These are phyloP conservation scores for Debaryomyces sp. DNA, from an alignment of 1,139 yeast species.

Conservation along the genomic window DNA sequence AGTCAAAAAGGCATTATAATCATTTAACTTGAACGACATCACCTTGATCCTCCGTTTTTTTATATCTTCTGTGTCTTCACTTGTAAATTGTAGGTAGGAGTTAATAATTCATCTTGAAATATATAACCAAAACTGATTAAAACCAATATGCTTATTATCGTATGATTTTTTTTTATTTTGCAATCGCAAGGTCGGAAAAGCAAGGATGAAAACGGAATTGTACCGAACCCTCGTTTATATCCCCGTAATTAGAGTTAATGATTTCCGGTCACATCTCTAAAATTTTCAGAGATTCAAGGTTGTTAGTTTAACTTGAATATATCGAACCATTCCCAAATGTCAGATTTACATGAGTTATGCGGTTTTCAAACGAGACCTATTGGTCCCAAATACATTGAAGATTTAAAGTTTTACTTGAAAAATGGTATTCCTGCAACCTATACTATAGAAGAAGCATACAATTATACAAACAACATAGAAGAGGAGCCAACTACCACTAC, in stretches of 20 bases:
- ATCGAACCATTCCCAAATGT: slow-evolving; percentile 40
- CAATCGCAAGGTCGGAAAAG: slow-evolving; percentile 3
- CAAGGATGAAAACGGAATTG: background rate
- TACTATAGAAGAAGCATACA: slow-evolving; percentile 74
- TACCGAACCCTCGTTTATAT: background rate
- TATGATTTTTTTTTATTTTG: slow-evolving; percentile 9
- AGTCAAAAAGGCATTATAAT: slow-evolving; percentile 34
- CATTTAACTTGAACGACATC: slow-evolving; percentile 36
- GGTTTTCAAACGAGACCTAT: slow-evolving; percentile 61
- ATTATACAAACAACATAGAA: slow-evolving; percentile 46
- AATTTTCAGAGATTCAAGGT: slow-evolving; percentile 1
- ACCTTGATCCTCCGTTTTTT: background rate
- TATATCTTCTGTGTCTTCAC: background rate
- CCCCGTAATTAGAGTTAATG: background rate
- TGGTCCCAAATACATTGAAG: slow-evolving; percentile 42
- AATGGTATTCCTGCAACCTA: slow-evolving; percentile 82
- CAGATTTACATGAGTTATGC: slow-evolving; percentile 72
- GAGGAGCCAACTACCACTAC: slow-evolving; percentile 52
- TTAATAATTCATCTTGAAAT: background rate
- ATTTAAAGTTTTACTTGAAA: slow-evolving; percentile 49
- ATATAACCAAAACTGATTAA: background rate
- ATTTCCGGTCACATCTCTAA: slow-evolving; percentile 5
- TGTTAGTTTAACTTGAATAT: background rate
- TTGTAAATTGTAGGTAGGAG: background rate
- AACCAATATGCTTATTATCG: slow-evolving; percentile 3